Evolutionary conservation across 495 filamentous ascomycete species (phyloP), one percentile per base, ranked within the genome.

Genomic region (Chaetomidium leptoderma): DNA sequence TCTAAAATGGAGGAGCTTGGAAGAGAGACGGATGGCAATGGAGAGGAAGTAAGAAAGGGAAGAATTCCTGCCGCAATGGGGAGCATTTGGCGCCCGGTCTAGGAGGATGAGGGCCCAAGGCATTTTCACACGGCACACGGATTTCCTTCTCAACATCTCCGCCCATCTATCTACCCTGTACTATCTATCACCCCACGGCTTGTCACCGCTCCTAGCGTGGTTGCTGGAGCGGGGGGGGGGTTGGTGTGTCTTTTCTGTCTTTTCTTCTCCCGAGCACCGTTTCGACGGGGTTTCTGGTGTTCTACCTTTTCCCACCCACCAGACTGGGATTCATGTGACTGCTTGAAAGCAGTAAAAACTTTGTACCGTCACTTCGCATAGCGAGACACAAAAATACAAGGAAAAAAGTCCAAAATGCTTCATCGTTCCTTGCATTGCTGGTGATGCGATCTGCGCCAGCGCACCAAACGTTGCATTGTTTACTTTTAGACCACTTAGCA

Each of bases 81-180:
- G 14, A 13, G 37, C 6, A 39, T 39, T n/a, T 2, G 33, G 33
- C 50, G 11, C 24, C 26, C 26, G 26, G 16, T 23, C 21, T 55
- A 42, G 44, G 33, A 32, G 45, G 42, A 39, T 6, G 45, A 29
- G 35, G 21, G 17, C 30, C 14, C 13, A 27, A 43, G 19, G 40
- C 43, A 27, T 52, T 24, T 21, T 7, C 4, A n/a, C 16, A 10
- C 27, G 29, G 9, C 42, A 42, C 26, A 35, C n/a, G 26, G 40
- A 24, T 33, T 36, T 26, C 29, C 30, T 21, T 23, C 42, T 46
- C 26, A 9, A 49, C 35, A 23, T 42, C 54, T 49, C 33, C 35
- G 24, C 54, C 29, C 44, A 42, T 57, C 54, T 43, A 19, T 57
- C 54, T 57, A n/a, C 54, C 35, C 45, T 49, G 54, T 49, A 16